Evolutionary conservation across 352 stramenopile genomes (phyloP), one percentile per base, ranked within the genome.

Genomic region (Phytopythium aichiense): DNA sequence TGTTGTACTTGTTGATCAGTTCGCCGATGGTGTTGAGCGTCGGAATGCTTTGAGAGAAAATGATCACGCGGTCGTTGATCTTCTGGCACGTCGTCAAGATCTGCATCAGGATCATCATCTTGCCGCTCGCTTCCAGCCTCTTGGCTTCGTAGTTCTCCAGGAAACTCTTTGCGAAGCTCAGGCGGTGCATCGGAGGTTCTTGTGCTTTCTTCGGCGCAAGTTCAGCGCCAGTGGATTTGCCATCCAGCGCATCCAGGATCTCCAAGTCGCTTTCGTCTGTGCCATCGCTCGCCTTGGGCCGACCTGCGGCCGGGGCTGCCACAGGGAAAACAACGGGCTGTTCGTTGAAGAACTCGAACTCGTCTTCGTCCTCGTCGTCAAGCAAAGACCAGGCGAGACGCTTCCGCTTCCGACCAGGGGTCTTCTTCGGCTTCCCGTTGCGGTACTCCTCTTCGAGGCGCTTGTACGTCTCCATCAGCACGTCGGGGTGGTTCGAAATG

Each of bases 1-100:
- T 74, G 64, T 96, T 96, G 54, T 78, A 63, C 23, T 81, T 73
- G 7, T 63, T 60, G 43, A 96, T 87, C 70, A 94, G 85, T 22
- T 72, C 61, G 52, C 80, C 85, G 54, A 96, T 87, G 9, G 81
- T 78, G 54, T 96, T 89, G 8, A 97, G 67, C 0, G 87, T 96
- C 43, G 83, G 76, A 28, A 97, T 92, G 61, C 87, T 96, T 66
- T 97, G 89, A 9, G 89, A 95, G 43, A 97, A 97, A 35, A 97
- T 74, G 28, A 95, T 94, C 46, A 95, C 82, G 30, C 89, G 89
- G 63, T 97, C 89, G 16, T 74, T 77, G 31, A 94, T 76, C 33
- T 73, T 65, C 28, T 90, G 84, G 20, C 79, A 92, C 37, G 84
- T 75, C 9, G 61, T 65, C 16, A 97, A 62, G 35, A 97, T 74